phyloP scores from a whole-genome alignment of 139 green algal species.

The Dunaliella sp. region DNA sequence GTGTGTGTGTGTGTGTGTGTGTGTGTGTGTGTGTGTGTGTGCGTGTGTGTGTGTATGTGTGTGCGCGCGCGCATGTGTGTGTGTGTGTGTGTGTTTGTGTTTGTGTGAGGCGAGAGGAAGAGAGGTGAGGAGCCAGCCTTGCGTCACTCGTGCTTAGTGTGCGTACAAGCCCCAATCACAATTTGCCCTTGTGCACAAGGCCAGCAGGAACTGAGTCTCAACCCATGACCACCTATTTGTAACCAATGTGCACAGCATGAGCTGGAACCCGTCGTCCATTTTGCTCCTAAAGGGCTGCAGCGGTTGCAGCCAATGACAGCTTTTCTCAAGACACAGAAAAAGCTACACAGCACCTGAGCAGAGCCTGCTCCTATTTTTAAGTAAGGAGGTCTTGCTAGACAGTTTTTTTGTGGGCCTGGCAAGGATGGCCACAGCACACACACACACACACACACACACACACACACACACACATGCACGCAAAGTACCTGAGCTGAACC shows the following conservation, averaged over 20 bases:
- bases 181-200: background rate
- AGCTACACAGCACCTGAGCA: background rate
- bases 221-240: background rate
- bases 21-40: too few species aligned
- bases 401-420: too few species aligned
- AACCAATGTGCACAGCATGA: background rate
- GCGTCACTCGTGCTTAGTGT: background rate
- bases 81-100: background rate
- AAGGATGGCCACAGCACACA: too few species aligned
- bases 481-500: constrained; percentile 4
- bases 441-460: too few species aligned
- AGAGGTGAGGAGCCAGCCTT: background rate
- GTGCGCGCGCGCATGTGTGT: background rate
- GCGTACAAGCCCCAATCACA: background rate
- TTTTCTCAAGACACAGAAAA: background rate
- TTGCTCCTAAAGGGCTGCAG: too few species aligned
- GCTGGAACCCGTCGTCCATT: too few species aligned
- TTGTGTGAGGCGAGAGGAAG: background rate
- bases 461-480: background rate
- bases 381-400: background rate
- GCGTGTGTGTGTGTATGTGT: background rate
- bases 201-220: background rate
- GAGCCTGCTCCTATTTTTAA: background rate
- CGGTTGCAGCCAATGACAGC: background rate
- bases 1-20: too few species aligned